Conservation (phyloP, 768 basidiomycete species). For the Pluteus cervinus region DNA sequence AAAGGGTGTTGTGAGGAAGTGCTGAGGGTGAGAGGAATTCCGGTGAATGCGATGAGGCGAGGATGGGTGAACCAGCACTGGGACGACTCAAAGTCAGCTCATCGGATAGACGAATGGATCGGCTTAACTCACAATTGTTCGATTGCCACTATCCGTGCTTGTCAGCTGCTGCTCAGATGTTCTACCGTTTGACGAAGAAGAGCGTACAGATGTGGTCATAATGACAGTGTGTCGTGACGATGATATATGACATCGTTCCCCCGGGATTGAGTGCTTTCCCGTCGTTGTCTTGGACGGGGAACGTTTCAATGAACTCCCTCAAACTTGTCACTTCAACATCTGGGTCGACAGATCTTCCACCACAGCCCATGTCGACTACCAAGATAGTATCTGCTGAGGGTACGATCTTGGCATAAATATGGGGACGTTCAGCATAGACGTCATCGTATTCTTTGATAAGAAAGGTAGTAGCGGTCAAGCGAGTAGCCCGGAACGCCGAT, state of each 20-base stretch:
- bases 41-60: slow-evolving; percentile 42
- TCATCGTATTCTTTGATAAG: slow-evolving; percentile 48
- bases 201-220: slow-evolving; percentile 53
- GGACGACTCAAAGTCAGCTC: background rate
- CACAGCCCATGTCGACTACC: slow-evolving; percentile 51
- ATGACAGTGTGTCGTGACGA: slow-evolving; percentile 49
- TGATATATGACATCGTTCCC: slow-evolving; percentile 35
- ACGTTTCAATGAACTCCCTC: slow-evolving; percentile 43
- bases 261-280: slow-evolving; percentile 37
- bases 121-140: slow-evolving; percentile 37
- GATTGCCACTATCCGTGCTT: slow-evolving; percentile 30
- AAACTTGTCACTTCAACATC: slow-evolving; percentile 35
- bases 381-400: slow-evolving; percentile 34
- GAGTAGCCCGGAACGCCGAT: slow-evolving; percentile 22
- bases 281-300: slow-evolving; percentile 34
- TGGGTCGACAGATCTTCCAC: slow-evolving; percentile 37
- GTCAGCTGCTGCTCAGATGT: background rate
- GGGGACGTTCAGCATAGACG: slow-evolving; percentile 44
- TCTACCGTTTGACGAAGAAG: slow-evolving; percentile 1
- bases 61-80: slow-evolving; percentile 36
- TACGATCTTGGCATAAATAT: slow-evolving; percentile 47
- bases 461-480: slow-evolving; percentile 25
- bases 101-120: background rate
- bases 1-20: slow-evolving; percentile 41
- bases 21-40: slow-evolving; percentile 34